Evolutionary conservation across 441 rosid species (phyloP), one percentile per base, ranked within the genome.

Genomic region (Adansonia madagascariensis): DNA sequence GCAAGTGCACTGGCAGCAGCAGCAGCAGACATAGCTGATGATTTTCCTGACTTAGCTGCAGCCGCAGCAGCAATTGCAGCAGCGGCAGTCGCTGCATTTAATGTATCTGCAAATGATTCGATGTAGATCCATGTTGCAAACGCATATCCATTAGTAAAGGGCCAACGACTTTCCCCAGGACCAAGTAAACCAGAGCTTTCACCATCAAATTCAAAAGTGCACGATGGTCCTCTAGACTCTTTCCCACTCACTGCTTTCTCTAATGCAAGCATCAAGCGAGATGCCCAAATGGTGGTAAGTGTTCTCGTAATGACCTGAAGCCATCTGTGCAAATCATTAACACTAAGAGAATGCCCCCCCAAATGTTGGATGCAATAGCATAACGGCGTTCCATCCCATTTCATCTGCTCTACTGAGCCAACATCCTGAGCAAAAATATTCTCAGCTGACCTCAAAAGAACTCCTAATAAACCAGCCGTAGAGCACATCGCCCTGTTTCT

Each of bases 161-260:
- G 99, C 99, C 99, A 97, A 64, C 98, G 97, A 77, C 98, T 93
- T 84, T 97, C 99, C 74, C 98, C 99, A 20, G 99, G 97, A 81
- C 98, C 98, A 88, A 97, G 98, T 89, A 97, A 89, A 82, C 99
- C 99, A 80, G 99, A 97, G 84, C 93, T 94, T 87, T 97, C 99
- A 63, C 99, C 99, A 87, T 97, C 98, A 89, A 97, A 97, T 84
- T 97, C 99, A 64, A 97, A 97, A 59, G 98, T 93, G 71, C 87
- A 88, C 56, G 92, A 88, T 56, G 99, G 99, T 76, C 99, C 99
- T 83, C 90, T 97, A 50, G 97, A 88, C 84, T 97, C 99, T 87
- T 91, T 94, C 74, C 98, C 98, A 83, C 89, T 83, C 85, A 97
- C 86, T 78, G 97, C 98, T 88, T 89, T 93, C 90, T 97, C 99